phyloP scores from a whole-genome alignment of 176 grass and related monocot species.

The Oryza punctata region DNA sequence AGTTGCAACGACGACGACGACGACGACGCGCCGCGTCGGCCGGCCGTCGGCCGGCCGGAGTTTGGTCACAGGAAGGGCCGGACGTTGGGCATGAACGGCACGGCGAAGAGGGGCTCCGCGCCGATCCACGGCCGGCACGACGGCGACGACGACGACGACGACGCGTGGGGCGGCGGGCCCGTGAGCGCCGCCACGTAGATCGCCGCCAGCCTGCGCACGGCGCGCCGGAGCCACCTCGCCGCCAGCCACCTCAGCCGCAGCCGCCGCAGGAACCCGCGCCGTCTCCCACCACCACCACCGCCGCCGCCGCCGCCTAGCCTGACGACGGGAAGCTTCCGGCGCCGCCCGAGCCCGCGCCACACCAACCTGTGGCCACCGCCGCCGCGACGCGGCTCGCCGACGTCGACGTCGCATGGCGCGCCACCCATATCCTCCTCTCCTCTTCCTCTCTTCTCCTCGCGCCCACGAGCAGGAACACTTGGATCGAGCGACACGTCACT shows the following conservation, averaged over 20 bases:
- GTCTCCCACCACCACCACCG: neutral
- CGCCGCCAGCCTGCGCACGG: constrained; percentile 33
- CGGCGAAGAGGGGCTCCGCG: constrained; percentile 51
- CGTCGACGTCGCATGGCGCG: constrained; percentile 34
- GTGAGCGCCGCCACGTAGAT: constrained; percentile 43
- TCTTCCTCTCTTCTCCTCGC: neutral
- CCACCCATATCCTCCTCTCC: constrained; percentile 3
- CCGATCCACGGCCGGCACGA: constrained; percentile 42
- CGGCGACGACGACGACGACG: neutral
- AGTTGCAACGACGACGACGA: neutral
- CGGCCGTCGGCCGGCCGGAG: neutral
- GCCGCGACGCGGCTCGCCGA: neutral
- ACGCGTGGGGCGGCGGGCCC: neutral
- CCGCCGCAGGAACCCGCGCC: constrained; percentile 27
- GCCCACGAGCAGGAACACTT: too few relatives aligned
- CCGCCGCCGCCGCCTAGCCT: constrained; percentile 7
- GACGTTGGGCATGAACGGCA: constrained; percentile 40
- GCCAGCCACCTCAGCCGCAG: constrained; percentile 41
- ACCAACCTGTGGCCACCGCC: neutral
- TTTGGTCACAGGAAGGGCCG: constrained; percentile 19
- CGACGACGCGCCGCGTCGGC: too few relatives aligned
- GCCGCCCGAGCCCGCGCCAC: constrained; percentile 30
- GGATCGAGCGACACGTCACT: too few relatives aligned
- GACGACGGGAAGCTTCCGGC: constrained; percentile 34
- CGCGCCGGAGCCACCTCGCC: constrained; percentile 38